phyloP scores from a whole-genome alignment of 257 asterid genomes.

The Cynanchum wilfordii region DNA sequence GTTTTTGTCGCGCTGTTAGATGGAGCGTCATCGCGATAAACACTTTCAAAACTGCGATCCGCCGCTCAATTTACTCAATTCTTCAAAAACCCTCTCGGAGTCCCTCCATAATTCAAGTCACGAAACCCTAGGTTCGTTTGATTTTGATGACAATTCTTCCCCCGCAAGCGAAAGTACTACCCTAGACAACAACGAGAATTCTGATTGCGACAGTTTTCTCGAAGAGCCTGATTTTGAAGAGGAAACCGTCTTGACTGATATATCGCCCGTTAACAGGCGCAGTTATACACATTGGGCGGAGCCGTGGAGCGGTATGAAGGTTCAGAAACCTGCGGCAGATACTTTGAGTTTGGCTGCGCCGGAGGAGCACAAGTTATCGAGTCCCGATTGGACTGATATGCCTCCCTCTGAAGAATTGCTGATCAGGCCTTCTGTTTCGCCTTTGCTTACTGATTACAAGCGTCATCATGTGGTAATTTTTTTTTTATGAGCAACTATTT shows the following conservation, averaged over 20 bases:
- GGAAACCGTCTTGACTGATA: constrained; percentile 13
- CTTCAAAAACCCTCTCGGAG: constrained; percentile 30
- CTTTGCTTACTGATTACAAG: constrained; percentile 14
- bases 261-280: constrained; percentile 7
- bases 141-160: constrained; percentile 17
- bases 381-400: constrained; percentile 18
- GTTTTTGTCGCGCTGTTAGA: background rate
- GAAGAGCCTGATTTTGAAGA: constrained; percentile 24
- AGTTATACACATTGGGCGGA: constrained; percentile 23
- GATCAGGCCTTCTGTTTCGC: constrained; percentile 4
- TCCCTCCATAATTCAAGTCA: constrained; percentile 6
- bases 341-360: constrained; percentile 3
- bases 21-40: constrained; percentile 17
- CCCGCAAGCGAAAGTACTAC: constrained; percentile 14
- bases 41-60: constrained; percentile 5
- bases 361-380: constrained; percentile 13
- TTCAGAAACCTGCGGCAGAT: constrained; percentile 4
- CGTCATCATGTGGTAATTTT: constrained; percentile 20
- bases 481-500: background rate
- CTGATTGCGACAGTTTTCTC: constrained; percentile 23
- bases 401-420: constrained; percentile 14
- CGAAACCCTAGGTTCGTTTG: constrained; percentile 8
- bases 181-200: constrained; percentile 11
- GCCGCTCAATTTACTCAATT: constrained; percentile 14
- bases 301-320: constrained; percentile 25